Evolutionary conservation across 2,329 filamentous ascomycete genomes (phyloP).

Genomic region (Calonectria leucothoes): DNA sequence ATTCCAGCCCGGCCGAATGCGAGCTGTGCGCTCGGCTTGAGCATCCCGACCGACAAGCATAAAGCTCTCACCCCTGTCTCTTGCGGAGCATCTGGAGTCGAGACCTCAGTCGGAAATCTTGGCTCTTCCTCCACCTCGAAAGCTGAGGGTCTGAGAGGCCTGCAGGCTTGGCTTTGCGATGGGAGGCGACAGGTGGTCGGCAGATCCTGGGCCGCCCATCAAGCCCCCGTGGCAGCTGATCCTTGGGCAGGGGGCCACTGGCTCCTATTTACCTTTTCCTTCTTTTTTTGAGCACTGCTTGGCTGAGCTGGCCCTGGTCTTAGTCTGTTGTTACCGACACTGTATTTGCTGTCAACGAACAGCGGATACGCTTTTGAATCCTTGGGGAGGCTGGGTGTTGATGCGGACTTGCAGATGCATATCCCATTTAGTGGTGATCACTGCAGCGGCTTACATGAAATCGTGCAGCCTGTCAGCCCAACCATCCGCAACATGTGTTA

Average conservation of each 20-base stretch:
- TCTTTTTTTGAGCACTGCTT: not conserved
- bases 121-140: slow-evolving; percentile 8
- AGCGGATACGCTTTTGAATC: not conserved
- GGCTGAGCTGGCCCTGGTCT: not conserved
- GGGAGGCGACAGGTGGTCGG: not conserved
- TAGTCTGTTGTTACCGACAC: not conserved
- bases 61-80: not conserved
- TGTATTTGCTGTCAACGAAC: not conserved
- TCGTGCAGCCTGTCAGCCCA: slow-evolving; percentile 4
- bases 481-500: not conserved
- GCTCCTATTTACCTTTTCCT: slow-evolving; percentile 14
- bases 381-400: not conserved
- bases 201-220: slow-evolving; percentile 12
- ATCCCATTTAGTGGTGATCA: not conserved
- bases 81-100: not conserved
- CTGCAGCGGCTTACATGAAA: not conserved
- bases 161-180: slow-evolving; percentile 7
- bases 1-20: not conserved
- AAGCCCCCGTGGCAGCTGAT: slow-evolving; percentile 1
- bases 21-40: slow-evolving; percentile 6
- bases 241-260: not conserved
- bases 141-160: slow-evolving; percentile 5
- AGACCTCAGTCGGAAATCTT: slow-evolving; percentile 8
- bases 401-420: not conserved
- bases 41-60: not conserved